phyloP scores from a whole-genome alignment of 768 basidiomycete species.

The Rhodotorula diobovata region DNA sequence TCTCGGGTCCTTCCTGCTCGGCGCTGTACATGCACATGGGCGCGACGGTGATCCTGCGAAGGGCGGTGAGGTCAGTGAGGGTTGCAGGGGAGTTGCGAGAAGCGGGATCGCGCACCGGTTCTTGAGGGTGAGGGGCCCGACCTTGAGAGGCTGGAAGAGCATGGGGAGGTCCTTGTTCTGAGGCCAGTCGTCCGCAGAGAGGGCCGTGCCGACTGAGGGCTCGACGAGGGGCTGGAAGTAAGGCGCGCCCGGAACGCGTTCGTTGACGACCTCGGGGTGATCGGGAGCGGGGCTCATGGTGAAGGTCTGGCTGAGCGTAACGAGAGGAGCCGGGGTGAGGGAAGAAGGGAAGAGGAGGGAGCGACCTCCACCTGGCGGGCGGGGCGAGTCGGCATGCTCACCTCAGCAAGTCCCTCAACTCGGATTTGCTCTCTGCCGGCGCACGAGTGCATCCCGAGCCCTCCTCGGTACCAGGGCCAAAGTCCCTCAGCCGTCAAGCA shows the following conservation, averaged over 20 bases:
- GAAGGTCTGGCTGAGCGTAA: not conserved
- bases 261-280: constrained; percentile 5
- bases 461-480: no score
- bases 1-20: constrained; percentile 55
- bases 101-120: constrained; percentile 56
- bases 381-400: no score
- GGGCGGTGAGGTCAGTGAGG: constrained; percentile 52
- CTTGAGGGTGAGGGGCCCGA: constrained; percentile 62
- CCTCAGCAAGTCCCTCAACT: no score
- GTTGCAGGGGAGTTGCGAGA: not conserved
- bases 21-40: constrained; percentile 70
- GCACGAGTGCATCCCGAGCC: no score
- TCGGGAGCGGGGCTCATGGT: not conserved
- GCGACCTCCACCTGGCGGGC: no score
- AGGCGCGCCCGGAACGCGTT: not conserved
- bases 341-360: not conserved
- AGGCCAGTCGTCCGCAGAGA: constrained; percentile 21
- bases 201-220: constrained; percentile 16
- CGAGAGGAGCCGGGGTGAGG: not conserved
- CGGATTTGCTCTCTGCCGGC: no score
- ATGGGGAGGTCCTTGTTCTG: constrained; percentile 56
- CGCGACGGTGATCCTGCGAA: constrained; percentile 50
- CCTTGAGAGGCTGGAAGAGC: constrained; percentile 63
- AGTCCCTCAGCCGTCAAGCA: no score
- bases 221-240: constrained; percentile 15